Evolutionary conservation across 2,329 filamentous ascomycete genomes (phyloP).

Genomic region (Fusarium paranaense): DNA sequence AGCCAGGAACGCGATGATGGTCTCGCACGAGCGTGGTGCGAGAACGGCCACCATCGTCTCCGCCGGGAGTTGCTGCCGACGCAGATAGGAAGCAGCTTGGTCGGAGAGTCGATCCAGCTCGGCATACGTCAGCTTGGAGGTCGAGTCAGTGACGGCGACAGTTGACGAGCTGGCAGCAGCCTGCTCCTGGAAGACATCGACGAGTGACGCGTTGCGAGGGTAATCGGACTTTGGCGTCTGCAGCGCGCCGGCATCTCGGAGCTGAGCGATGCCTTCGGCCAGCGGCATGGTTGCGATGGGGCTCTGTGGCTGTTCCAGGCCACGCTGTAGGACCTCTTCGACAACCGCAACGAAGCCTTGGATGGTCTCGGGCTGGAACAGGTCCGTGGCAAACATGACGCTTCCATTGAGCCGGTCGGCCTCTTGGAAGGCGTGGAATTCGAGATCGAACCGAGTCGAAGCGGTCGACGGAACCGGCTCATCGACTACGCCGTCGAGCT

Average conservation of each 20-base stretch:
- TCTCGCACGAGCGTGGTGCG: constrained; percentile 31
- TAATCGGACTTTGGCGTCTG: constrained; percentile 20
- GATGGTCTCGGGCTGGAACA: constrained; percentile 31
- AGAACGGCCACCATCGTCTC: constrained; percentile 37
- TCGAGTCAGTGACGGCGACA: neutral
- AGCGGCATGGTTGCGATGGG: constrained; percentile 11
- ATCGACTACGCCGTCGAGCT: constrained; percentile 22
- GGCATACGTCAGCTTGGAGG: constrained; percentile 29
- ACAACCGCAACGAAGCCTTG: constrained; percentile 29
- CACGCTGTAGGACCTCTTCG: constrained; percentile 18
- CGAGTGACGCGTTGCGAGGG: constrained; percentile 31
- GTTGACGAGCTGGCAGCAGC: neutral
- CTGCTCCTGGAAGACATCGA: constrained; percentile 4
- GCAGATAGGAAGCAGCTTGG: constrained; percentile 30
- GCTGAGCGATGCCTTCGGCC: constrained; percentile 2
- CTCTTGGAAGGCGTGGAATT: constrained; percentile 38
- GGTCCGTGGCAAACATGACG: constrained; percentile 25
- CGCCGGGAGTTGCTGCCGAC: neutral
- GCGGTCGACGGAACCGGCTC: neutral
- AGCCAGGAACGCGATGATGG: constrained; percentile 39
- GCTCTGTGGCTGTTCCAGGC: constrained; percentile 16
- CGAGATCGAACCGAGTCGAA: constrained; percentile 36
- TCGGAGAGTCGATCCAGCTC: constrained; percentile 31
- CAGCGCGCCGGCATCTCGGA: constrained; percentile 25
- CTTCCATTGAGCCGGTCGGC: constrained; percentile 6